Conservation (phyloP, 2,329 filamentous ascomycete genomes). For the Epichloe typhina region DNA sequence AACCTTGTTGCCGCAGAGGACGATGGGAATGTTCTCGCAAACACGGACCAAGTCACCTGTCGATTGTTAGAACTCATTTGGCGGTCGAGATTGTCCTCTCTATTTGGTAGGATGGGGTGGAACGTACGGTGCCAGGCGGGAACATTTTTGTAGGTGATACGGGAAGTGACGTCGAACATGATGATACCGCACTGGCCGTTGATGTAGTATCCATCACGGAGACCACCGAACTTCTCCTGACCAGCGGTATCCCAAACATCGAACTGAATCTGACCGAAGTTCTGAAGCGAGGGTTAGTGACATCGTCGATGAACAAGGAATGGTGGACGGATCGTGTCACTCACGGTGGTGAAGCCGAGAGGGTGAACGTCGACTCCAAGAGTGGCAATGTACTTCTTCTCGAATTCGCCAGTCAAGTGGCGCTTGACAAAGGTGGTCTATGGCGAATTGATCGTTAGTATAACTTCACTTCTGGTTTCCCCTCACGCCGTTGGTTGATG, state of each 20-base stretch:
- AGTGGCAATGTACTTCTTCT: conserved; percentile 99
- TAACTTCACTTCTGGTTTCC: not conserved
- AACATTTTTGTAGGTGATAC: conserved; percentile 99
- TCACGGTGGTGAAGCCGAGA: conserved; percentile 93
- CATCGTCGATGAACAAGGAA: not conserved
- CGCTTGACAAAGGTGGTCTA: conserved; percentile 99
- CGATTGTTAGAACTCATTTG: conserved; percentile 8
- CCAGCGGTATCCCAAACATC: conserved; percentile 99
- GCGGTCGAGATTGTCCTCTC: not conserved
- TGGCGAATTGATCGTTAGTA: conserved; percentile 3
- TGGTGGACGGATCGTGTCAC: conserved; percentile 23
- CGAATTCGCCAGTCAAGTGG: conserved; percentile 98
- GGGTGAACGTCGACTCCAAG: conserved; percentile 99
- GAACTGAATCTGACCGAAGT: conserved; percentile 94
- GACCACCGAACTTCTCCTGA: conserved; percentile 99
- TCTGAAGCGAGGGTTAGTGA: conserved; percentile 32
- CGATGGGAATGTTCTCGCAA: conserved; percentile 98
- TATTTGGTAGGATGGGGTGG: not conserved
- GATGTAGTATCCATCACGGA: conserved; percentile 99
- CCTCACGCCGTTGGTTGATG: not conserved
- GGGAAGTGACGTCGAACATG: conserved; percentile 99
- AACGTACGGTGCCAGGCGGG: conserved; percentile 99
- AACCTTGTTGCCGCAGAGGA: conserved; percentile 98
- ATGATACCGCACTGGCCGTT: conserved; percentile 99
- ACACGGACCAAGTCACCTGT: conserved; percentile 94